Base-by-base conservation (phyloP, 2,329 filamentous ascomycete genomes). In the Neophaeococcomyces mojaviensis region DNA sequence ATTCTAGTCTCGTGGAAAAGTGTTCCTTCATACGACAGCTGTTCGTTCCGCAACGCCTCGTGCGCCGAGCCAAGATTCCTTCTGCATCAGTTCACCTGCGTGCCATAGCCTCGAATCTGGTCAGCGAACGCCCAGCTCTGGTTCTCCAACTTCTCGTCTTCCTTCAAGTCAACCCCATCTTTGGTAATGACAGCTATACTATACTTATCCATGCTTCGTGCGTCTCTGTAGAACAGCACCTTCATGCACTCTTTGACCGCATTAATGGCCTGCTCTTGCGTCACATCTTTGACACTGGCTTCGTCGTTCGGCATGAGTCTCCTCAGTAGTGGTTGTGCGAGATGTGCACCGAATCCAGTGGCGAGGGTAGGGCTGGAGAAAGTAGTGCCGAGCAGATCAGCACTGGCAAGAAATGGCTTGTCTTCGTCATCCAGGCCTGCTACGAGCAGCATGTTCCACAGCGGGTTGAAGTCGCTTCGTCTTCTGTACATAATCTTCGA, bases 111-210 rank as follows among this genome's bases (percentile, higher is more conserved):
- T 67, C 81, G 84, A 67, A 98, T 96, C 58, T 83, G 78, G 64
- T 97, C 90, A 19, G 92, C 92, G 72, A 98, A 98, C 42, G 86
- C 88, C 92, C 90, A 97, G 77, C 88, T 96, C 77, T 97, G 90
- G 59, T 82, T 77, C 76, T 97, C 89, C 55, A 98, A 75, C 76
- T 88, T 82, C 74, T 94, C 86, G 59, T 85, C 72, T 68, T 94
- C 81, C 66, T 82, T 83, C 56, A 96, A 65, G 46, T 94, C 84
- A 49, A 97, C 81, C 26, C 84, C 81, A 39, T 88, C 86, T 69
- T 88, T 85, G 46, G 86, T 92, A 47, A 98, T 77, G 45, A 97
- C 77, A 16, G 90, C 90, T 64, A 97, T 82, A 55, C 86, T 92
- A 73, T 96, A 98, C 57, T 78, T 77, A 69, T 96, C 88, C 69